Conservation (phyloP, 2,329 filamentous ascomycete genomes). For the Xylariomycetidae sp. region DNA sequence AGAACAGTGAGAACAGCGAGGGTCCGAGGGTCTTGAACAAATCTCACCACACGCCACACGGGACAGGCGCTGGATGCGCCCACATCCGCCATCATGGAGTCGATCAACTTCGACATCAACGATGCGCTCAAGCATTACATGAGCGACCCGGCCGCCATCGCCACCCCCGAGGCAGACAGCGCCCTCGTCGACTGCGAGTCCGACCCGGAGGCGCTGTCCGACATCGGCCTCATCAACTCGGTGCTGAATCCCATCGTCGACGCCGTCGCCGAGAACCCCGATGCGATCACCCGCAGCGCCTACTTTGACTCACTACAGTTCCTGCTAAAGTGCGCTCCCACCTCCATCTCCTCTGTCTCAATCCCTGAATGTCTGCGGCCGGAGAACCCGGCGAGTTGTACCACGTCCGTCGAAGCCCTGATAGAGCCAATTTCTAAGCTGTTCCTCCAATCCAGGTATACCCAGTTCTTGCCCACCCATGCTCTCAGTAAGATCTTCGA, state of each 20-base stretch:
- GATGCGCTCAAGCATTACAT: constrained; percentile 95
- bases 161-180: constrained; percentile 78
- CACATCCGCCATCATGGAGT: constrained; percentile 49
- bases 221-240: constrained; percentile 66
- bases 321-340: constrained; percentile 83
- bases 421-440: constrained; percentile 55
- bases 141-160: constrained; percentile 78
- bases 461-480: constrained; percentile 70
- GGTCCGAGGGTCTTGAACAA: too few species aligned
- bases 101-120: constrained; percentile 90
- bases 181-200: constrained; percentile 87
- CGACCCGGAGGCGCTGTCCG: constrained; percentile 77
- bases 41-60: too few species aligned
- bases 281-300: constrained; percentile 71
- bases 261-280: constrained; percentile 83
- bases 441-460: constrained; percentile 66
- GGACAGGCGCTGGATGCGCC: too few species aligned
- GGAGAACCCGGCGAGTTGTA: too few species aligned
- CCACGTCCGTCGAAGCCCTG: constrained; percentile 18
- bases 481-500: constrained; percentile 91
- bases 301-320: constrained; percentile 93
- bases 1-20: too few species aligned
- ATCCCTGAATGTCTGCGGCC: too few species aligned
- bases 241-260: constrained; percentile 90
- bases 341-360: constrained; percentile 30